Evolutionary conservation across 495 filamentous ascomycete genomes (phyloP).

Genomic region (Neurospora sp.): DNA sequence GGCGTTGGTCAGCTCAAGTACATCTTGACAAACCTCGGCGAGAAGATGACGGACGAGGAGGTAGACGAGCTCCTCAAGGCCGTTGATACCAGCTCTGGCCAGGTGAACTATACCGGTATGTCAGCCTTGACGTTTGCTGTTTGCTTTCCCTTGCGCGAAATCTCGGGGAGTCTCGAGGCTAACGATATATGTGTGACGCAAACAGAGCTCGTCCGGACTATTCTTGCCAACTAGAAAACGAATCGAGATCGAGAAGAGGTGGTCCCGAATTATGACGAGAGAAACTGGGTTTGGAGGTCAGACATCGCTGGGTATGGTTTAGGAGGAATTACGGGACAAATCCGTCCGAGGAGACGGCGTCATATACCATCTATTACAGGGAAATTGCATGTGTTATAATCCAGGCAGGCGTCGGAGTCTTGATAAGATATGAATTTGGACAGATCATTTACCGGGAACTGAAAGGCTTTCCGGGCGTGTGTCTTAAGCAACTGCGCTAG

Average conservation of each 20-base stretch:
- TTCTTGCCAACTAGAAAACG: constrained; percentile 70
- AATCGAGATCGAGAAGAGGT: background rate
- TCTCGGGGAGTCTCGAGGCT: constrained; percentile 5
- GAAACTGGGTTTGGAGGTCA: background rate
- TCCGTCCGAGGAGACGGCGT: background rate
- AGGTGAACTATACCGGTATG: constrained; percentile 93
- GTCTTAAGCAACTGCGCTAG: background rate
- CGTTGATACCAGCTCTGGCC: constrained; percentile 84
- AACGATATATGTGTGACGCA: background rate
- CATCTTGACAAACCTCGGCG: constrained; percentile 90
- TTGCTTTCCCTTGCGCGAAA: background rate
- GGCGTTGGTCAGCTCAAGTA: constrained; percentile 94
- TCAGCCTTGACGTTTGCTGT: constrained; percentile 1
- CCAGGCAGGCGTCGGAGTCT: background rate
- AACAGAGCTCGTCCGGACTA: constrained; percentile 81
- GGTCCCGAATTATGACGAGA: background rate
- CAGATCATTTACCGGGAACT: background rate
- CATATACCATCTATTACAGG: background rate
- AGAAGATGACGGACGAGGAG: constrained; percentile 98
- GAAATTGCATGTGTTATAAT: background rate
- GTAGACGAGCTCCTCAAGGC: constrained; percentile 97
- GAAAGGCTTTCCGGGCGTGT: background rate
- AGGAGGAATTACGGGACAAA: background rate
- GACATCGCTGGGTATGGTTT: background rate
- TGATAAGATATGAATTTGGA: background rate